Base-by-base conservation (phyloP, 2,329 filamentous ascomycete species). In the Endothia cerciana region DNA sequence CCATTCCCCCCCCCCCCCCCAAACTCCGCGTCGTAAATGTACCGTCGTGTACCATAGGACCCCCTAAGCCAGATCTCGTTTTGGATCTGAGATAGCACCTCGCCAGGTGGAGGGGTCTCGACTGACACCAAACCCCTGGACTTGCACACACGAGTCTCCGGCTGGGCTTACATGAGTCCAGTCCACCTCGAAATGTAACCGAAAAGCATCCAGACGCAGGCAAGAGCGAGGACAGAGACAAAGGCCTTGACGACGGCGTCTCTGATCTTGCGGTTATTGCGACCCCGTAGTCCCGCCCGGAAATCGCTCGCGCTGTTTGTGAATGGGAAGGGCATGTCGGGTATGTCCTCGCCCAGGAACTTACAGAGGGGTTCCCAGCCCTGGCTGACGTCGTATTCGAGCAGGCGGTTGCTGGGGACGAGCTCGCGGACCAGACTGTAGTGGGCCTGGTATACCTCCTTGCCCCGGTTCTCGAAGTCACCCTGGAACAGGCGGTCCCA, bases 361-460 rank as follows among this genome's bases (percentile, higher is more conserved):
- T 72, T 63, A 70, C 79, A 81, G 2, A 81, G 75, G 11, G 78
- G 78, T 58, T 71, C 75, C 79, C 79, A 81, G 17, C 78, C 78
- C 25, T 81, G 75, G 41, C 75, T 70, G 0, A 77, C 71, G 11
- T 74, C 71, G 73, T 74, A 80, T 59, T 80, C 78, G 3, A 81
- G 73, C 15, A 79, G 67, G 13, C 72, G 69, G 1, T 77, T 75
- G 6, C 68, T 68, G 0, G 75, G 66, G n/a, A 79, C 76, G 7
- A 79, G 38, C 61, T 67, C 33, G 5, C 64, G 64, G 19, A 68
- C 67, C 5, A 58, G 61, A 38, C 60, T 40, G 55, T 68, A 66
- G 47, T 68, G 67, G 33, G 25, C 11, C 51, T 55, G 61, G 47
- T 59, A 68, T 30, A 66, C 64, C 11, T 67, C 62, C 51, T 67